phyloP scores from a whole-genome alignment of 2,329 filamentous ascomycete species.

The Juglanconis sp. region DNA sequence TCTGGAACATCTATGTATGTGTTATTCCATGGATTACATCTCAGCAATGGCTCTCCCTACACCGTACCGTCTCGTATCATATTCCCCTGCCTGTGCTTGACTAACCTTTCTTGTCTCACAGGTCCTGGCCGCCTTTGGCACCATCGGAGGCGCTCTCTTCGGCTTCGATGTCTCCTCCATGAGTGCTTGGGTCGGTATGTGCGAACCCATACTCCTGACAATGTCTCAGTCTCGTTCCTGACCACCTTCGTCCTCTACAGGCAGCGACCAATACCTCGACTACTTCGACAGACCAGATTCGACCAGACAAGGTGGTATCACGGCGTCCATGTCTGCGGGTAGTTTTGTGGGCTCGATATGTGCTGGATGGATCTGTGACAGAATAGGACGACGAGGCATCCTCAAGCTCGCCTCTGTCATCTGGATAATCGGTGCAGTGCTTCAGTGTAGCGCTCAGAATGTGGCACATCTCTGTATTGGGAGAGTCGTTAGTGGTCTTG shows the following conservation, averaged over 20 bases:
- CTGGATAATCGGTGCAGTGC: slow-evolving; percentile 32
- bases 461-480: slow-evolving; percentile 70
- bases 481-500: slow-evolving; percentile 65
- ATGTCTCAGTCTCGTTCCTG: not conserved
- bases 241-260: slow-evolving; percentile 23
- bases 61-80: too few relatives aligned
- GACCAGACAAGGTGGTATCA: slow-evolving; percentile 63
- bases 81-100: too few relatives aligned
- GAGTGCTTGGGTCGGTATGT: slow-evolving; percentile 55
- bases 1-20: slow-evolving; percentile 18
- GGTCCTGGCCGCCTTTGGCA: slow-evolving; percentile 10
- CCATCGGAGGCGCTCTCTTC: slow-evolving; percentile 64
- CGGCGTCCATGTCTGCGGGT: slow-evolving; percentile 70
- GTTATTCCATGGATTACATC: too few relatives aligned
- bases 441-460: slow-evolving; percentile 38
- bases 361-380: slow-evolving; percentile 50
- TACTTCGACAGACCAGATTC: slow-evolving; percentile 28
- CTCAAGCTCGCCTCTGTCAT: slow-evolving; percentile 48
- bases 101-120: not conserved
- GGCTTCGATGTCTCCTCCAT: slow-evolving; percentile 79
- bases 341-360: slow-evolving; percentile 59
- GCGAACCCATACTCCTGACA: not conserved
- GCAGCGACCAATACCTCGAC: slow-evolving; percentile 34
- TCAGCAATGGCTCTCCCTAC: too few relatives aligned
- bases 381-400: slow-evolving; percentile 45